Base-by-base conservation (phyloP, 2,329 filamentous ascomycete species). In the Fusarium irregulare region DNA sequence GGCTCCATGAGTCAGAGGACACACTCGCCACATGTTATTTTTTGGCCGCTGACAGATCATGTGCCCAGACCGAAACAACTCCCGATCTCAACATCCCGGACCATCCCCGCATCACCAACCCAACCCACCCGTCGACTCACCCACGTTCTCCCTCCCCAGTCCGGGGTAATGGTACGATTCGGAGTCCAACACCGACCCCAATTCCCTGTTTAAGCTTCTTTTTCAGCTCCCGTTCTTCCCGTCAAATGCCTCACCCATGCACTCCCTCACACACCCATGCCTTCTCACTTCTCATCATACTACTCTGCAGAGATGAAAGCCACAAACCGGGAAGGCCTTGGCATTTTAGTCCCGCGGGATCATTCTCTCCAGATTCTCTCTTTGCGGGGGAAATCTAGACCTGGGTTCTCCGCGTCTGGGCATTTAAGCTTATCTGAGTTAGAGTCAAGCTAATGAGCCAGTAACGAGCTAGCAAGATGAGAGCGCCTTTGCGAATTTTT, bases 381-480 rank as follows among this genome's bases (percentile, higher is more conserved):
- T 37, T 37, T 37, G 32, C 32, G 32, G 32, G 32, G 32, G 32
- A 37, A 37, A 37, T 37, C 34, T 37, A 32, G 23, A 10, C 42
- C 34, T 56, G 42, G 42, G 42, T 56, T 56, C 53, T 56, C 53
- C 53, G 42, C 53, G 53, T 49, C 53, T 34, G 32, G 42, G 53
- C n/a, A 40, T 34, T 48, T 56, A 56, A 56, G 53, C 53, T 56
- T 49, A 56, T 49, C 44, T 16, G 16, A 56, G 49, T 34, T 51
- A 51, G 49, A 25, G n/a, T 34, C 7, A 60, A 41, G 34, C 42
- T 42, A 58, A 51, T 16, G 30, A 1, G 9, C n/a, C 23, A n/a
- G 7, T 23, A 21, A 9, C 47, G 9, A 7, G 2, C 21, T 37
- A n/a, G 41, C 41, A 44, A 7, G 4, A 23, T 44, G 41, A 23